phyloP scores from a whole-genome alignment of 2,329 filamentous ascomycete species.

The Penicillium hesseltinei region DNA sequence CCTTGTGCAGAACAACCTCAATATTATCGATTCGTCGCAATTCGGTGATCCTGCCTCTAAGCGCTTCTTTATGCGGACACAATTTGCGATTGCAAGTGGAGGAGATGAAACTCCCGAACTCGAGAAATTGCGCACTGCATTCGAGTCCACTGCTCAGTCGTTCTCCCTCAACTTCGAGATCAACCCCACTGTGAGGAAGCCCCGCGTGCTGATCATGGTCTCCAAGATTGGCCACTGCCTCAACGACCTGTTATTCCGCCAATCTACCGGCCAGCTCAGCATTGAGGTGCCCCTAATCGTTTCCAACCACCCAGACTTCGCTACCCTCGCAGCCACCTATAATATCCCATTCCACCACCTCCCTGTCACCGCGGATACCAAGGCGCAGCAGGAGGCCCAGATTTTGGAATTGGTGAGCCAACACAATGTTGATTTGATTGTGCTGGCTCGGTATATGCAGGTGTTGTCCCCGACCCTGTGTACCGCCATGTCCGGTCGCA shows the following conservation, averaged over 20 bases:
- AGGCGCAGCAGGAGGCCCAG: constrained; percentile 67
- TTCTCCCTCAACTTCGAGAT: constrained; percentile 72
- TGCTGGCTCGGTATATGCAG: constrained; percentile 85
- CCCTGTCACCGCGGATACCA: constrained; percentile 75
- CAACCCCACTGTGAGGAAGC: constrained; percentile 66
- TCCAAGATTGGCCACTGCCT: constrained; percentile 85
- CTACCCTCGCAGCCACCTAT: constrained; percentile 66
- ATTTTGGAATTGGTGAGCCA: constrained; percentile 68
- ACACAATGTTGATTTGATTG: constrained; percentile 72
- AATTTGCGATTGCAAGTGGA: constrained; percentile 61
- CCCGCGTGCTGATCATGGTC: constrained; percentile 80
- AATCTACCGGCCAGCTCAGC: constrained; percentile 69
- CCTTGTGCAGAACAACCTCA: constrained; percentile 70
- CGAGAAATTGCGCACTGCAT: constrained; percentile 54
- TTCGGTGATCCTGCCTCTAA: constrained; percentile 73
- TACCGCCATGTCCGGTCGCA: constrained; percentile 74
- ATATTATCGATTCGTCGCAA: constrained; percentile 81
- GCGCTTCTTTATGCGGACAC: constrained; percentile 85
- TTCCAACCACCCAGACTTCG: constrained; percentile 77
- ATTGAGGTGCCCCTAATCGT: constrained; percentile 77
- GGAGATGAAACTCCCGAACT: constrained; percentile 34
- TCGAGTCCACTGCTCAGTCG: constrained; percentile 60
- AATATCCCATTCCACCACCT: constrained; percentile 78
- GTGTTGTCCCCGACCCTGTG: constrained; percentile 74
- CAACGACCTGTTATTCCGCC: constrained; percentile 78